Evolutionary conservation across 2,329 filamentous ascomycete genomes (phyloP).

Genomic region (Diaporthe sp.): DNA sequence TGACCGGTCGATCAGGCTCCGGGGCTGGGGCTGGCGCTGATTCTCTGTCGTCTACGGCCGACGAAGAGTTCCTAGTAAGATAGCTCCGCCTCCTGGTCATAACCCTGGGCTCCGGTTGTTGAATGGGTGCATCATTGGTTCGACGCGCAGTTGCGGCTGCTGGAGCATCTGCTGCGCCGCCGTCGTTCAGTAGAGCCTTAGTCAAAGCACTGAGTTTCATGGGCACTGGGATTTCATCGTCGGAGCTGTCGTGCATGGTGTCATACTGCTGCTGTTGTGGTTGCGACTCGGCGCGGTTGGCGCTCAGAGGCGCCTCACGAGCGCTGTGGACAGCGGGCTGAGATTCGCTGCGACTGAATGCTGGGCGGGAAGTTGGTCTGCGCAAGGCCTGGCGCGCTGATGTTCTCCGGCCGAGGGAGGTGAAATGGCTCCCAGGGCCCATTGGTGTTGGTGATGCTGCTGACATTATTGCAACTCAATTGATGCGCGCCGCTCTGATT

Average conservation of each 20-base stretch:
- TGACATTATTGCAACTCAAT: conserved; percentile 57
- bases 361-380: conserved; percentile 61
- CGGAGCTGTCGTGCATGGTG: conserved; percentile 85
- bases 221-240: conserved; percentile 91
- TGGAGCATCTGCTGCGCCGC: conserved; percentile 62
- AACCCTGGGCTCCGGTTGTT: conserved; percentile 56
- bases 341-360: conserved; percentile 59
- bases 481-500: background rate
- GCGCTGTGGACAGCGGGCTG: conserved; percentile 50
- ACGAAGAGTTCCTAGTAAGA: conserved; percentile 58
- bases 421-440: conserved; percentile 59
- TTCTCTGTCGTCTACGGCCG: conserved; percentile 55
- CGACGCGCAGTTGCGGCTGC: conserved; percentile 45
- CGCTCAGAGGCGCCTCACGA: conserved; percentile 37
- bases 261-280: conserved; percentile 57
- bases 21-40: background rate
- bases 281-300: conserved; percentile 48
- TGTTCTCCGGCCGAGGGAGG: conserved; percentile 62
- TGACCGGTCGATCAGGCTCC: conserved; percentile 41
- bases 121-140: conserved; percentile 43
- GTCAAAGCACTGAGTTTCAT: conserved; percentile 95
- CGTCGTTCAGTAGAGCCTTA: conserved; percentile 82
- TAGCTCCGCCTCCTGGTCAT: conserved; percentile 64
- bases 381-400: conserved; percentile 69
- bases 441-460: conserved; percentile 68